phyloP scores from a whole-genome alignment of 495 filamentous ascomycete genomes.

The Oidiodendron maius region DNA sequence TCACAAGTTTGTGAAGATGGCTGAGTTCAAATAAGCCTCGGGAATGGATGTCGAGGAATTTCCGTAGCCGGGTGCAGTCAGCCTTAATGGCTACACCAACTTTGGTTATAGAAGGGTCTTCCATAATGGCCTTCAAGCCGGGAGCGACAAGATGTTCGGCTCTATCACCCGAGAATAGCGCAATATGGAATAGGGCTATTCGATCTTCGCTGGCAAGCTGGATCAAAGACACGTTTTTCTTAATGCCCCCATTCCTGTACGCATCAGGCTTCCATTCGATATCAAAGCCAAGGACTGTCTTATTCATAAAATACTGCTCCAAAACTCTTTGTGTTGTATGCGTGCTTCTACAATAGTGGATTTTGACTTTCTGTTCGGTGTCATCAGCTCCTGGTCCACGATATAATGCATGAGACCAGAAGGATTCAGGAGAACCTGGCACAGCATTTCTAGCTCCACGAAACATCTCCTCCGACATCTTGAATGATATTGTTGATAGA shows the following conservation, averaged over 20 bases:
- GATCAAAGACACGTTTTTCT: constrained; percentile 66
- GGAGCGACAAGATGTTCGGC: constrained; percentile 58
- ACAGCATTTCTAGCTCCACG: constrained; percentile 34
- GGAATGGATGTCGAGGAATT: constrained; percentile 56
- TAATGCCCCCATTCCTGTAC: constrained; percentile 36
- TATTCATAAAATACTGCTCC: constrained; percentile 58
- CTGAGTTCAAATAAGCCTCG: constrained; percentile 72
- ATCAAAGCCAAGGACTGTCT: constrained; percentile 75
- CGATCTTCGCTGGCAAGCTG: constrained; percentile 74
- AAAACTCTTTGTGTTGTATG: constrained; percentile 58
- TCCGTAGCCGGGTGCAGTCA: constrained; percentile 64
- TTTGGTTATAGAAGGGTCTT: constrained; percentile 65
- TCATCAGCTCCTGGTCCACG: constrained; percentile 30
- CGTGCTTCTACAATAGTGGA: constrained; percentile 72
- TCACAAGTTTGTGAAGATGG: constrained; percentile 70
- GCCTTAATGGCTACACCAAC: constrained; percentile 70
- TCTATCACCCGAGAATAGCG: constrained; percentile 45
- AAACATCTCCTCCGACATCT: constrained; percentile 39
- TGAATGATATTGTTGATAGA: constrained; percentile 22
- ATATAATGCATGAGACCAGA: constrained; percentile 66
- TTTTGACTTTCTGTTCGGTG: constrained; percentile 23
- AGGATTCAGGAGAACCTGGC: constrained; percentile 37
- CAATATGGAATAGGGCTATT: constrained; percentile 78
- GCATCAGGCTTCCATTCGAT: constrained; percentile 72
- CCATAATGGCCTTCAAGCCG: constrained; percentile 61